Conservation (phyloP, 257 asterid genomes). For the Cruciata laevipes region DNA sequence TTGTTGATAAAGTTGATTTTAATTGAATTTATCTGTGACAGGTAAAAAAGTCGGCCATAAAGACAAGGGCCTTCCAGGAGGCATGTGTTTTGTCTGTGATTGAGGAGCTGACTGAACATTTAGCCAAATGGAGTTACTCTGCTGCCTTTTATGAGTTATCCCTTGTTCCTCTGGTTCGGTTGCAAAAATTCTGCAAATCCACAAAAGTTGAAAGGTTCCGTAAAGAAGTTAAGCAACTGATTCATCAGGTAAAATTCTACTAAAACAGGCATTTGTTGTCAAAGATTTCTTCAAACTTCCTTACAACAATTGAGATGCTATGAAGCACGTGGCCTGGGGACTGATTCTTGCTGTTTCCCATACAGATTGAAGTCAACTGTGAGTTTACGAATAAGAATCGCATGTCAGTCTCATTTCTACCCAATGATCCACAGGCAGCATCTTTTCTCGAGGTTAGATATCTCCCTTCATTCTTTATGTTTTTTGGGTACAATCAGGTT, state of each 20-base stretch:
- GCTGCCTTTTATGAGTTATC: conserved; percentile 77
- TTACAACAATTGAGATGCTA: neutral
- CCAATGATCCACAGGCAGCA: conserved; percentile 62
- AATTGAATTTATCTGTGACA: conserved; percentile 20
- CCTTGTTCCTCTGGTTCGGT: conserved; percentile 62
- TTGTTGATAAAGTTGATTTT: neutral
- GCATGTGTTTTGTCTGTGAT: conserved; percentile 77
- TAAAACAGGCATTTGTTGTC: neutral
- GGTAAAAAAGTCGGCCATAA: conserved; percentile 74
- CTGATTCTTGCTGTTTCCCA: conserved; percentile 25
- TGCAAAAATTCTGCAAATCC: conserved; percentile 69
- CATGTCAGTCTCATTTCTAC: conserved; percentile 49
- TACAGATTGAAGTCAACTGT: conserved; percentile 70
- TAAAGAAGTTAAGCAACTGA: conserved; percentile 61
- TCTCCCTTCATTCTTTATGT: neutral
- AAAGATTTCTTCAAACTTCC: neutral
- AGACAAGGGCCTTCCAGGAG: conserved; percentile 90
- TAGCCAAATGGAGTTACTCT: conserved; percentile 88
- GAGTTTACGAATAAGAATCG: conserved; percentile 72
- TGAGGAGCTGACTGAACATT: conserved; percentile 86
- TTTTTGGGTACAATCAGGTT: neutral
- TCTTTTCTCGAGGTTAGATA: conserved; percentile 77
- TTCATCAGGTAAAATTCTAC: conserved; percentile 51
- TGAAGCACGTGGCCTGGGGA: conserved; percentile 12
- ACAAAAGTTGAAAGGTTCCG: conserved; percentile 91